Conservation (phyloP, 139 green algal species). For the Trebouxia sp. region DNA sequence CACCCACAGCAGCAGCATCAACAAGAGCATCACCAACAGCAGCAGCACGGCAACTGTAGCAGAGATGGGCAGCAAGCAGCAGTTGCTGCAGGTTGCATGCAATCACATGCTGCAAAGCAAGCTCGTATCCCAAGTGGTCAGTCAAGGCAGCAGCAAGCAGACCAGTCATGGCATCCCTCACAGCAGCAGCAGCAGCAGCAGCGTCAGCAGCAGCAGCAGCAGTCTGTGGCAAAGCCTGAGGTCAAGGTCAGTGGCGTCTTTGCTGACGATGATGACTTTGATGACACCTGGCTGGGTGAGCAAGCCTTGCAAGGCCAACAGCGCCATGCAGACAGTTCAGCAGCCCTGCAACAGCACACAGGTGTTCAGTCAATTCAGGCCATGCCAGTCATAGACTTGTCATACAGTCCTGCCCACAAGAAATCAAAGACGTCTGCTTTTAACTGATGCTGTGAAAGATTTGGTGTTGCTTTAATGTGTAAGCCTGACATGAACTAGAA, state of each 20-base stretch:
- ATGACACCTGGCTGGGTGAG: slow-evolving; percentile 21
- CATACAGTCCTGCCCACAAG: slow-evolving; percentile 7
- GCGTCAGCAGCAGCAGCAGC: not conserved
- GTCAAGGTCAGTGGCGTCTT: slow-evolving; percentile 16
- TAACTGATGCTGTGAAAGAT: not conserved
- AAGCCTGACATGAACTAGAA: not conserved
- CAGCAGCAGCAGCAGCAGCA: not conserved
- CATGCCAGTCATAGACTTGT: slow-evolving; percentile 14
- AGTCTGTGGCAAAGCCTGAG: not conserved
- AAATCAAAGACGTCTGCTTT: not conserved
- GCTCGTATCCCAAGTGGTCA: not conserved
- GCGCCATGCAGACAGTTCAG: not conserved
- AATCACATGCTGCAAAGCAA: not conserved
- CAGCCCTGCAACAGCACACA: too few relatives aligned
- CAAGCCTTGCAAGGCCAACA: not conserved
- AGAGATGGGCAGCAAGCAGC: not conserved
- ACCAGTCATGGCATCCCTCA: not conserved
- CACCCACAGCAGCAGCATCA: not conserved
- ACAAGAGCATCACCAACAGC: too few relatives aligned
- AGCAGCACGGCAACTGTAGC: not conserved
- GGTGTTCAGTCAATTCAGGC: not conserved
- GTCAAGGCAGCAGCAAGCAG: not conserved
- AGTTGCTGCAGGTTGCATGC: not conserved
- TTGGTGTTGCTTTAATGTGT: too few relatives aligned
- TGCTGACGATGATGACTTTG: slow-evolving; percentile 21